Evolutionary conservation across 1,284 basidiomycete genomes (phyloP).

Genomic region (Hypsizygus ulmarius): DNA sequence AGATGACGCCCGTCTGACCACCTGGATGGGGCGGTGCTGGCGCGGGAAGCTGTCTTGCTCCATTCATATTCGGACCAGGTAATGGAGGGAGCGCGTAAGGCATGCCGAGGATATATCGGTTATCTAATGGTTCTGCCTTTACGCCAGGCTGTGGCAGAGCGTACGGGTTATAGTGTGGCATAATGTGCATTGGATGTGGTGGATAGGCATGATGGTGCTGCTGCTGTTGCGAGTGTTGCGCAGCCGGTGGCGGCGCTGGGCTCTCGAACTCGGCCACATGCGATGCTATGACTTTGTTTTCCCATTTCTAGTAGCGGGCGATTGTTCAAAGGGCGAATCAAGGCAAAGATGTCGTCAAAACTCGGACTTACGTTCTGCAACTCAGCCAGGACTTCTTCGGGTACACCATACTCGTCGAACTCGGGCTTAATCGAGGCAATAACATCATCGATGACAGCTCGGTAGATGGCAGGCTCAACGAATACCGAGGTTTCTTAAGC

Average conservation of each 20-base stretch:
- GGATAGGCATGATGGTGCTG: slow-evolving; percentile 48
- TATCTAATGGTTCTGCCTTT: slow-evolving; percentile 67
- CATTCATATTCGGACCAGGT: slow-evolving; percentile 59
- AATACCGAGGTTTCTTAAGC: slow-evolving; percentile 50
- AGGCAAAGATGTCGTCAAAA: slow-evolving; percentile 16
- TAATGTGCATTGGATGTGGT: slow-evolving; percentile 52
- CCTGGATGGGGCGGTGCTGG: slow-evolving; percentile 43
- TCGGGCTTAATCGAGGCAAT: slow-evolving; percentile 86
- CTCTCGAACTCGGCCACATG: slow-evolving; percentile 92
- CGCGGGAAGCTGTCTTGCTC: slow-evolving; percentile 32
- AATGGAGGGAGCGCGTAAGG: slow-evolving; percentile 59
- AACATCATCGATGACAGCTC: slow-evolving; percentile 96
- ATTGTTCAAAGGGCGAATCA: slow-evolving; percentile 1
- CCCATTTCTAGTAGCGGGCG: slow-evolving; percentile 75
- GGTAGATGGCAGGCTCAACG: slow-evolving; percentile 87
- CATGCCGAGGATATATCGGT: slow-evolving; percentile 56
- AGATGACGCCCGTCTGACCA: slow-evolving; percentile 54
- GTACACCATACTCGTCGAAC: slow-evolving; percentile 96
- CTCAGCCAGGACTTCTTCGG: slow-evolving; percentile 87
- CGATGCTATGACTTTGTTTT: slow-evolving; percentile 87
- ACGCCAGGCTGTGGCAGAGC: slow-evolving; percentile 42
- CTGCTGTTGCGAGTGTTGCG: slow-evolving; percentile 35
- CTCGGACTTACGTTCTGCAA: slow-evolving; percentile 76
- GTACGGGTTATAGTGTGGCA: slow-evolving; percentile 43
- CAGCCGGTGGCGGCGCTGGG: slow-evolving; percentile 40